A percentile compares a stretch with the other conserved stretches of the same genome.
phyloP scores from a whole-genome alignment of 768 basidiomycete genomes.

The Psilocybe cyanescens region DNA sequence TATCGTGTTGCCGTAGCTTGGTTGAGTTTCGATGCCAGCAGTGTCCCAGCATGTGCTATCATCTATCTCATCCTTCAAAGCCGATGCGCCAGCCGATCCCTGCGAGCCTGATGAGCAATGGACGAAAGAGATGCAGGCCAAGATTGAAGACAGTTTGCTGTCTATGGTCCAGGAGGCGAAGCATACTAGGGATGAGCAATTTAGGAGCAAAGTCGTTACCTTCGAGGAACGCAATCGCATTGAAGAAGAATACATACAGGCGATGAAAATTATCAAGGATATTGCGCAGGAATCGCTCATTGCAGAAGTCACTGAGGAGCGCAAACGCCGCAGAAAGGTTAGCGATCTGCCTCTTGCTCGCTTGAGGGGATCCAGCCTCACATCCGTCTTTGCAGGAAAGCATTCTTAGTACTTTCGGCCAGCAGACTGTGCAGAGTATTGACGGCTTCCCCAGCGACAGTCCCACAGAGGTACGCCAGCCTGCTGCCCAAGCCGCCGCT shows the following conservation, averaged over 20 bases:
- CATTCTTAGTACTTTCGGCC: slow-evolving; percentile 31
- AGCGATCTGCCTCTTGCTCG: slow-evolving; percentile 29
- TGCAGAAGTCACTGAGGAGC: slow-evolving; percentile 48
- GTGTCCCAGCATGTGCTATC: slow-evolving; percentile 30
- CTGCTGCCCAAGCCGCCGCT: slow-evolving; percentile 17
- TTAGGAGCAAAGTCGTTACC: slow-evolving; percentile 45
- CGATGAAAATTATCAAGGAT: slow-evolving; percentile 46
- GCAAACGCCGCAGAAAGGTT: slow-evolving; percentile 53
- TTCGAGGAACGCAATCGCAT: slow-evolving; percentile 36
- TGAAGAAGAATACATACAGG: slow-evolving; percentile 37
- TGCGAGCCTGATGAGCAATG: slow-evolving; percentile 58
- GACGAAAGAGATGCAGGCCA: slow-evolving; percentile 46
- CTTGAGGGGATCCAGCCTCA: slow-evolving; percentile 3
- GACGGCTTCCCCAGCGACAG: slow-evolving; percentile 16
- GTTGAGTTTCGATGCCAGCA: slow-evolving; percentile 39
- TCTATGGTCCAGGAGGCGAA: slow-evolving; percentile 64
- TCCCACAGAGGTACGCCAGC: slow-evolving; percentile 30
- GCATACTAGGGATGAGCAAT: slow-evolving; percentile 54
- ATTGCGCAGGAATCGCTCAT: slow-evolving; percentile 52
- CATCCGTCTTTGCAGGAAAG: not conserved
- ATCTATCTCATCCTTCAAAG: slow-evolving; percentile 21
- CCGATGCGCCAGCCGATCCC: slow-evolving; percentile 33
- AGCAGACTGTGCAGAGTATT: slow-evolving; percentile 30
- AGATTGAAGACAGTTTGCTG: slow-evolving; percentile 52
- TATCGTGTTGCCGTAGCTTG: slow-evolving; percentile 10